Evolutionary conservation across 192 early-diverging fungal species (phyloP).

Genomic region (Umbelopsis sp.): DNA sequence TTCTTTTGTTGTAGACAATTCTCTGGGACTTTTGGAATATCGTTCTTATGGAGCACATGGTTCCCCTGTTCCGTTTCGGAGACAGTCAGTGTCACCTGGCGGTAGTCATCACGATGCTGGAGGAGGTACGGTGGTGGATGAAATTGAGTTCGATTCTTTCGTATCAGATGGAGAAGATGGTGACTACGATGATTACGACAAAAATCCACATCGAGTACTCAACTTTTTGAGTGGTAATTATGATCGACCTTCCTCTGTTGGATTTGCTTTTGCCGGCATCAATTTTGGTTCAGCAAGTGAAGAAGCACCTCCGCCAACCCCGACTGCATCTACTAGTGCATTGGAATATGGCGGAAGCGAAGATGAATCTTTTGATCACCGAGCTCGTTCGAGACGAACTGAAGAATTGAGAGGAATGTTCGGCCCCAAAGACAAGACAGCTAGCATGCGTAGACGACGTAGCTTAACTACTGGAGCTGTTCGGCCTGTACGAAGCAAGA

Average conservation of each 20-base stretch:
- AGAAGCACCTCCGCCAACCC: conserved; percentile 5
- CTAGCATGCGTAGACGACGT: conserved; percentile 42
- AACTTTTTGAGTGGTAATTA: conserved; percentile 9
- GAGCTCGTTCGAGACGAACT: conserved; percentile 36
- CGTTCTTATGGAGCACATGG: neutral
- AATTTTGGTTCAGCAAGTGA: conserved; percentile 12
- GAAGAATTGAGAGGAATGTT: conserved; percentile 58
- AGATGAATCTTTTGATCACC: conserved; percentile 43
- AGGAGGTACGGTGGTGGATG: conserved; percentile 33
- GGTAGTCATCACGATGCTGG: conserved; percentile 23
- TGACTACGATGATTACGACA: conserved; percentile 45
- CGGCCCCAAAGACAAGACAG: conserved; percentile 44
- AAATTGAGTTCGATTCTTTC: conserved; percentile 25
- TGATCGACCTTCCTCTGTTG: conserved; percentile 24
- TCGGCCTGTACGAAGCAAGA: conserved; percentile 33
- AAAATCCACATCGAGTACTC: conserved; percentile 28
- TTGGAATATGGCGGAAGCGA: conserved; percentile 38
- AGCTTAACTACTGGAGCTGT: conserved; percentile 43
- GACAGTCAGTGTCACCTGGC: neutral
- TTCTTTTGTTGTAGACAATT: neutral
- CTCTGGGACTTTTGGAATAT: neutral
- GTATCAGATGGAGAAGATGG: conserved; percentile 59
- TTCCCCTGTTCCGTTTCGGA: neutral
- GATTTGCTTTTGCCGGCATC: neutral
- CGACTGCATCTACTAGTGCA: neutral